A percentile compares a stretch with the other conserved stretches of the same genome.
Conservation (phyloP, 2,329 filamentous ascomycete species). For the Aspergillus udagawae region DNA sequence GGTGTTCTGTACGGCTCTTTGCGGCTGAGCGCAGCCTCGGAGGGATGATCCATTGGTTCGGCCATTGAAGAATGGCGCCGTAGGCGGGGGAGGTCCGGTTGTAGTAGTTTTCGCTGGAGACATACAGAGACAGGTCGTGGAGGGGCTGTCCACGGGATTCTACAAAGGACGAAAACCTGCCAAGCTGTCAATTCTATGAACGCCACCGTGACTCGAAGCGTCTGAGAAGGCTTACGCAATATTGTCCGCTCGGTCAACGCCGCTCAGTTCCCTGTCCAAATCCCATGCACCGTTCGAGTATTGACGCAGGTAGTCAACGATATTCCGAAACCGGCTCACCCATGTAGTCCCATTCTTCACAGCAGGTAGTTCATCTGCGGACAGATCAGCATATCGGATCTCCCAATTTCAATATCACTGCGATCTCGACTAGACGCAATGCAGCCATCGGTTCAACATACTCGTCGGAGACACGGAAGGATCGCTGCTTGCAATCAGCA, state of each 20-base stretch:
- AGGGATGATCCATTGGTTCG: constrained; percentile 82
- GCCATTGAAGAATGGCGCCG: constrained; percentile 74
- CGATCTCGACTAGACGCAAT: background rate
- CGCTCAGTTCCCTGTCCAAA: constrained; percentile 42
- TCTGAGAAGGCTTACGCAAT: constrained; percentile 40
- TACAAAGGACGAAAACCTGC: constrained; percentile 61
- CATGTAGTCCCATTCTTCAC: constrained; percentile 53
- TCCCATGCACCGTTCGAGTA: constrained; percentile 47
- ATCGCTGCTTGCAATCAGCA: constrained; percentile 69
- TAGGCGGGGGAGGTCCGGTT: constrained; percentile 74
- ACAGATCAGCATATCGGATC: background rate
- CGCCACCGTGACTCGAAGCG: background rate
- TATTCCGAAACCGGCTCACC: constrained; percentile 53
- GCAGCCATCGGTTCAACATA: constrained; percentile 42
- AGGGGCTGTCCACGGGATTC: constrained; percentile 71
- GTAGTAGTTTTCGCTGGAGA: constrained; percentile 84
- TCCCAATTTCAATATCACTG: background rate
- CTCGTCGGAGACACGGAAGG: constrained; percentile 66
- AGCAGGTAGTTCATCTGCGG: constrained; percentile 53
- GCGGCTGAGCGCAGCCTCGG: constrained; percentile 68
- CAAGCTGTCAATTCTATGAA: background rate
- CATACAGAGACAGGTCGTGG: constrained; percentile 82
- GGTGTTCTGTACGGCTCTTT: constrained; percentile 63
- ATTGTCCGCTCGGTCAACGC: constrained; percentile 45
- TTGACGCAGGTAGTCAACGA: constrained; percentile 48